These are phyloP conservation scores for Penicillium sp. DNA, from an alignment of 2,329 filamentous ascomycete genomes.

Conservation along the genomic window DNA sequence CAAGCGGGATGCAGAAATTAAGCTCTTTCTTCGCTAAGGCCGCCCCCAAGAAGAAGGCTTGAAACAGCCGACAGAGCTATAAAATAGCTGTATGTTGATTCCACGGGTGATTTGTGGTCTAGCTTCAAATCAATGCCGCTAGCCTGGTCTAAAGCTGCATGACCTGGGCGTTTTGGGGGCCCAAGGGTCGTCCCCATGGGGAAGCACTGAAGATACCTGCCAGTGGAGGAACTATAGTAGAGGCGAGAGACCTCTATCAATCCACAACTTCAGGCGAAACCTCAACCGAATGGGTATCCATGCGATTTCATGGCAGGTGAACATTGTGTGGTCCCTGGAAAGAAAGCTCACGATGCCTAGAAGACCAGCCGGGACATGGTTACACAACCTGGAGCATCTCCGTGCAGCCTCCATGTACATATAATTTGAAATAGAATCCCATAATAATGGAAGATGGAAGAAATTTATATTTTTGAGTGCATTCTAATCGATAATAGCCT, in stretches of 20 bases:
- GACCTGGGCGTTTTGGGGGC: not conserved
- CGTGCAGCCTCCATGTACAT: not conserved
- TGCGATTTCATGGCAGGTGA: not conserved
- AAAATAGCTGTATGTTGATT: not conserved
- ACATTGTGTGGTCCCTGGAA: not conserved
- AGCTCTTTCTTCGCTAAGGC: slow-evolving; percentile 85
- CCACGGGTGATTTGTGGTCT: not conserved
- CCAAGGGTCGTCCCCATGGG: not conserved
- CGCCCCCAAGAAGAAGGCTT: slow-evolving; percentile 37
- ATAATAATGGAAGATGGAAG: not conserved
- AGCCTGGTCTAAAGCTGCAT: not conserved
- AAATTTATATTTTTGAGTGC: not conserved
- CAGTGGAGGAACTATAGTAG: not conserved
- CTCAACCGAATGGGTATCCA: not conserved
- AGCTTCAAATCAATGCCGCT: not conserved
- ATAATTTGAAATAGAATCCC: not conserved
- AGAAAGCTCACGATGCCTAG: not conserved
- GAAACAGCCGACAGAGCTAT: slow-evolving; percentile 5
- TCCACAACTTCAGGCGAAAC: not conserved
- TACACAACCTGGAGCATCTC: not conserved
- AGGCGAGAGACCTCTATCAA: not conserved
- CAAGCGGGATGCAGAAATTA: slow-evolving; percentile 93
- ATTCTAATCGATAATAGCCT: not conserved
- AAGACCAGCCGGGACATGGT: not conserved
- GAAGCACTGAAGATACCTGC: not conserved